Conservation (phyloP, 2,329 filamentous ascomycete species). For the Ceratocystis diversiconidia region DNA sequence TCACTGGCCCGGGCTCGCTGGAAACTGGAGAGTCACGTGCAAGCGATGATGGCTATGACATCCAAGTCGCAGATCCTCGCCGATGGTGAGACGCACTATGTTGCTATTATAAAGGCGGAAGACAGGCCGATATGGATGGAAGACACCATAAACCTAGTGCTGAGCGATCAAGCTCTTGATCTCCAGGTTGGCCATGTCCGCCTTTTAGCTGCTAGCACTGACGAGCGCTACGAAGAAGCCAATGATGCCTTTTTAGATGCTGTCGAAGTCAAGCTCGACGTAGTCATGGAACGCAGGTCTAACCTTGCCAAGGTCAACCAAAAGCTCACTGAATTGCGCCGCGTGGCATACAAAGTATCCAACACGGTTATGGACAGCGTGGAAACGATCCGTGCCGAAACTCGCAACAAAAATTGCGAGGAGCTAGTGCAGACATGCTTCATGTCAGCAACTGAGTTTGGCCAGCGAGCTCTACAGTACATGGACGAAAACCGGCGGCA, state of each 20-base stretch:
- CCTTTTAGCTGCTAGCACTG: conserved; percentile 76
- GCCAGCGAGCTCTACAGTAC: conserved; percentile 82
- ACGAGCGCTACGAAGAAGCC: conserved; percentile 63
- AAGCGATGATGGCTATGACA: conserved; percentile 65
- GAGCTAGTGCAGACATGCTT: conserved; percentile 97
- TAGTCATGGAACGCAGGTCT: conserved; percentile 81
- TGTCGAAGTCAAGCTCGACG: conserved; percentile 73
- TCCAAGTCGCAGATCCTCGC: conserved; percentile 33
- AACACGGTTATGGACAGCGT: conserved; percentile 99
- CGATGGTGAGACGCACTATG: conserved; percentile 37
- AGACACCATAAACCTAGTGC: conserved; percentile 52
- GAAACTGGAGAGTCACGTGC: conserved; percentile 59
- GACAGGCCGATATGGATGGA: conserved; percentile 69
- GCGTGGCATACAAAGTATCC: conserved; percentile 88
- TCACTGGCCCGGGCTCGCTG: conserved; percentile 43
- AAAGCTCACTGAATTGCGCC: conserved; percentile 84
- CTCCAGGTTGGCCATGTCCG: conserved; percentile 76
- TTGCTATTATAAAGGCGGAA: conserved; percentile 60
- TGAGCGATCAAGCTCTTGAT: conserved; percentile 68
- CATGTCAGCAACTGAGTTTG: conserved; percentile 97
- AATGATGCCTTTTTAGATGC: conserved; percentile 60
- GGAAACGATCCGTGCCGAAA: conserved; percentile 78
- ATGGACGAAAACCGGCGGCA: conserved; percentile 91
- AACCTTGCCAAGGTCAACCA: conserved; percentile 86
- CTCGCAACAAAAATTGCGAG: conserved; percentile 70